Base-by-base conservation (phyloP, 2,329 filamentous ascomycete genomes). In the Microascus cirrosus region DNA sequence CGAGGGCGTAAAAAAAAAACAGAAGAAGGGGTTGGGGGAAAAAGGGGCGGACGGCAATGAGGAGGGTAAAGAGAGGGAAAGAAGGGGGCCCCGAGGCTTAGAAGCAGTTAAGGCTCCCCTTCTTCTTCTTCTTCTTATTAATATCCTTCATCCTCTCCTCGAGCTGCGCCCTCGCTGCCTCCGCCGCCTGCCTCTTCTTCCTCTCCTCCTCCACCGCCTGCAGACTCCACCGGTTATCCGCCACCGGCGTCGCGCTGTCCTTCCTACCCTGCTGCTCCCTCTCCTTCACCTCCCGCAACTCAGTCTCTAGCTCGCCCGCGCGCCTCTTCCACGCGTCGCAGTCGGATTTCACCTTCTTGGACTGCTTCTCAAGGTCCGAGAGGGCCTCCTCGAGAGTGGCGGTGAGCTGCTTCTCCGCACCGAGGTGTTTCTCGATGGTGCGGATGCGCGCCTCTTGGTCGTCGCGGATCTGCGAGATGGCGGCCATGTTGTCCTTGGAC, bases 151-250 rank as follows among this genome's bases (percentile, higher is more conserved):
- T 99, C 59, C 93, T 84, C 76, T 95, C 90, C 74, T 99, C 93
- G 28, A 99, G 82, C 67, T 95, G 89, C 45, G 87, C 89, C 57
- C 89, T 81, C 51, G 94, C 94, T 63, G 88, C 84, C 76, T 99
- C 94, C 39, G 95, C 92, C 62, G 93, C 89, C 62, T 90, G 81
- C 60, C 94, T 82, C 75, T 95, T 95, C 76, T 90, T 93, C 65
- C 93, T 84, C 79, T 99, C 94, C 73, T 99, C 93, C 70, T 99
- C 95, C 24, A 97, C 90, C 61, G 91, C 89, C 70, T 96, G 90
- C 64, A 97, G 81, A 62, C 83, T 86, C 81, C 81, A 86, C 58
- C 83, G 74, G 67, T 78, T 76, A 66, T 85, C 81, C 45, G 78
- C 73, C 64, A 77, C 77, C 2, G 67, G 65, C 10, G 67, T 63